Percentiles rank a stretch among this genome's conserved stretches.
phyloP scores from a whole-genome alignment of 148 eudicot species.

The Chenopodium formosanum region DNA sequence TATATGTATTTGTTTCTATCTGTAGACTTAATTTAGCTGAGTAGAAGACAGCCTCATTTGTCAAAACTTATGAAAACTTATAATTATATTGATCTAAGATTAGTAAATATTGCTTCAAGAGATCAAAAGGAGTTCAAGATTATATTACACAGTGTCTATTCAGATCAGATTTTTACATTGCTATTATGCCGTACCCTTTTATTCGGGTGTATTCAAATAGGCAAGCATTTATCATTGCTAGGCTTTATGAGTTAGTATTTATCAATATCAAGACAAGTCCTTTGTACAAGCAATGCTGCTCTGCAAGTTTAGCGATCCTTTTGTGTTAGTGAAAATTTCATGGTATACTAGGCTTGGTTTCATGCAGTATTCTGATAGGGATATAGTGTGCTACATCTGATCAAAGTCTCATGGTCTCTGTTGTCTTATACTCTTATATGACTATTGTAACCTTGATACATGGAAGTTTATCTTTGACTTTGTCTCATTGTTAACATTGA shows the following conservation, averaged over 20 bases:
- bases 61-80: slow-evolving; percentile 3
- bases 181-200: too few relatives aligned
- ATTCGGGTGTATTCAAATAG: neutral
- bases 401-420: neutral
- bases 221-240: neutral
- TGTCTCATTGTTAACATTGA: neutral
- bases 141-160: neutral
- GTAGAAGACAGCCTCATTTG: neutral
- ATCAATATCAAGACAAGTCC: neutral
- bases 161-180: neutral
- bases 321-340: neutral
- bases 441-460: neutral
- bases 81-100: neutral
- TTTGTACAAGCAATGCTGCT: neutral
- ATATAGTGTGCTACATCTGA: neutral
- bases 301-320: neutral
- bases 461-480: neutral
- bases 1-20: neutral
- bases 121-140: neutral
- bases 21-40: neutral
- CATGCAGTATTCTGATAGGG: neutral
- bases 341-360: neutral
- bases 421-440: neutral
- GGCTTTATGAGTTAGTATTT: neutral
- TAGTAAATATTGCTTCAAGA: neutral